Evolutionary conservation across 805 yeast genomes (phyloP), one percentile per base, ranked within the genome.

Genomic region (Metschnikowia shivogae): DNA sequence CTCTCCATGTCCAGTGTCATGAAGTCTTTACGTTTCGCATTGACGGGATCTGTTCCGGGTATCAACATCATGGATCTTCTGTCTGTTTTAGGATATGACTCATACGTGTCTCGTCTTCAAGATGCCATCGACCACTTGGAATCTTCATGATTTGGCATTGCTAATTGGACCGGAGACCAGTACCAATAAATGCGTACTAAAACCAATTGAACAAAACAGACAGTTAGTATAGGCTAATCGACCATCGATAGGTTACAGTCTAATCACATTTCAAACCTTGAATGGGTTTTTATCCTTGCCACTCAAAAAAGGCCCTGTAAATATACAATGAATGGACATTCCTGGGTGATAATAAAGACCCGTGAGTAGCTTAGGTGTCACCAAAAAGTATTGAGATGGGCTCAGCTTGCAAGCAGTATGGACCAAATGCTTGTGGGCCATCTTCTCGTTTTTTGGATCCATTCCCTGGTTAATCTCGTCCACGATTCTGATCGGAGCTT

Each of bases 391-490:
- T 59, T 93, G 99, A 2, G 95, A 81, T 63, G 50, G 74, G 55
- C 48, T 76, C 6, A 57, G 58, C 33, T 54, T 50, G 59, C 96
- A 87, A 0, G 97, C 92, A 38, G 85, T 82, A 44, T 85, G 81
- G 1, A 92, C 96, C 75, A 93, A 82, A 50, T 87, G 79, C 50
- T 79, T 77, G 61, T 92, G 97, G 2, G 93, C 90, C 67, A 80
- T 74, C 50, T 90, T 78, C 64, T 93, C 99, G 59, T 93, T 93
- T 48, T 79, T 79, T 10, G 95, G 86, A 67, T 93, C 99, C 98
- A 93, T 90, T 54, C 99, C 99, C 68, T 93, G 99, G 62, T 93
- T 93, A 50, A 93, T 95, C 70, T 93, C 99, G 66, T 93, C 99
- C 6, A 93, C 97, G 3, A 92, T 90, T 59, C 98, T 73, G 59